Conservation (phyloP, 768 basidiomycete species). For the Boletus rubropictus region DNA sequence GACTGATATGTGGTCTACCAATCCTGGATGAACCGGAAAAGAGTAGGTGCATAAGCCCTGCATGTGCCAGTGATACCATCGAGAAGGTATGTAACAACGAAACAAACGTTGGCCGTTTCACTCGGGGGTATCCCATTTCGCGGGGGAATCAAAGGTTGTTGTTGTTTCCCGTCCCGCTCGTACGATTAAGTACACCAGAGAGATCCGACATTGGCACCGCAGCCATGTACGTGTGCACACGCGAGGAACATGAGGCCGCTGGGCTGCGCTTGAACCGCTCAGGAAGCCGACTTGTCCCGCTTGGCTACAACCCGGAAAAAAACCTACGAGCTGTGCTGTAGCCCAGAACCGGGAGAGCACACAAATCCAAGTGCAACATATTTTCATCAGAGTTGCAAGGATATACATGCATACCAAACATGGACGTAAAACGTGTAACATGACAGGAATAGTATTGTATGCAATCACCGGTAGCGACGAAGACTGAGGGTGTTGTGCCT, state of each 20-base stretch:
- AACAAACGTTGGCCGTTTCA: conserved; percentile 7
- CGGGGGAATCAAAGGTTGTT: conserved; percentile 6
- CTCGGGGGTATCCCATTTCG: conserved; percentile 11
- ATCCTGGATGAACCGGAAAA: conserved; percentile 1
- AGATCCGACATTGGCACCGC: conserved; percentile 11
- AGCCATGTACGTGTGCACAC: conserved; percentile 15
- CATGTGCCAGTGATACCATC: conserved; percentile 12
- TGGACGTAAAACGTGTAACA: conserved; percentile 19
- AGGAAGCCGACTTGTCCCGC: background rate
- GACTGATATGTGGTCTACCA: background rate
- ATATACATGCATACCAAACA: conserved; percentile 28
- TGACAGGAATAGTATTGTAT: background rate
- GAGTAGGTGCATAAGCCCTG: conserved; percentile 2
- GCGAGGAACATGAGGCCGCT: conserved; percentile 17
- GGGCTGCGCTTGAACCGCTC: background rate
- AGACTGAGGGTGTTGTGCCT: conserved; percentile 97
- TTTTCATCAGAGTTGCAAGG: conserved; percentile 11
- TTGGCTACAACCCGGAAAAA: too few species aligned
- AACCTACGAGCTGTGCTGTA: background rate
- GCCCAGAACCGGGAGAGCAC: background rate
- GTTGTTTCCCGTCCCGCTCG: background rate
- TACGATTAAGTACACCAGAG: background rate
- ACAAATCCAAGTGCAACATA: conserved; percentile 1
- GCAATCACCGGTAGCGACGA: conserved; percentile 71
- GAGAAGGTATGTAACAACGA: conserved; percentile 14